Percentiles rank a stretch among this genome's conserved stretches.
Evolutionary conservation across 306 rosid genomes (phyloP).

Genomic region (Lagenaria siceraria): DNA sequence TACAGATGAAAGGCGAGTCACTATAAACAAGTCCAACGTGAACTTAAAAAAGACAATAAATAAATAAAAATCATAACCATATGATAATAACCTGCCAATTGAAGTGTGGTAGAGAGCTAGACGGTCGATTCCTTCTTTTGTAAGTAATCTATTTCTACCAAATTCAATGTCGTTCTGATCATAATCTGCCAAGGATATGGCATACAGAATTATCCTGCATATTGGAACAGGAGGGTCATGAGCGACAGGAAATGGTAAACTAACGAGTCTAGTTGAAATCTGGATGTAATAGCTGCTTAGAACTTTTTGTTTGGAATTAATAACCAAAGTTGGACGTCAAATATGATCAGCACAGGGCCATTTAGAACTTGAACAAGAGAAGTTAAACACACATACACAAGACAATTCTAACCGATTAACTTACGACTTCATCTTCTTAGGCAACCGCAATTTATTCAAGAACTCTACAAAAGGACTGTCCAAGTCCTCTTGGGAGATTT

Average conservation of each 20-base stretch:
- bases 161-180: constrained; percentile 49
- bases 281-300: neutral
- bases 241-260: neutral
- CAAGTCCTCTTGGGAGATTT: constrained; percentile 64
- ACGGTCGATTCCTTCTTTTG: constrained; percentile 63
- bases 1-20: neutral
- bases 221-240: neutral
- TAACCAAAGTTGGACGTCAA: neutral
- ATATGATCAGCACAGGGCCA: neutral
- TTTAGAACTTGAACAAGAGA: neutral
- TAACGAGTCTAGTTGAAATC: neutral
- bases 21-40: too few species aligned
- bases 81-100: constrained; percentile 51
- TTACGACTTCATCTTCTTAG: constrained; percentile 81
- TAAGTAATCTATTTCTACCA: constrained; percentile 44
- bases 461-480: constrained; percentile 57
- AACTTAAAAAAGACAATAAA: neutral
- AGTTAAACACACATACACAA: neutral
- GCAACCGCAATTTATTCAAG: constrained; percentile 60
- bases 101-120: constrained; percentile 68
- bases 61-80: neutral
- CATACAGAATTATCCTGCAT: constrained; percentile 71
- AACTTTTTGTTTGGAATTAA: neutral
- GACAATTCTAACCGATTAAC: constrained; percentile 31
- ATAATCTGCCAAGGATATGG: constrained; percentile 67